These are phyloP conservation scores for Colletotrichum eremochloae DNA, from an alignment of 2,329 filamentous ascomycete species.

Conservation along the genomic window DNA sequence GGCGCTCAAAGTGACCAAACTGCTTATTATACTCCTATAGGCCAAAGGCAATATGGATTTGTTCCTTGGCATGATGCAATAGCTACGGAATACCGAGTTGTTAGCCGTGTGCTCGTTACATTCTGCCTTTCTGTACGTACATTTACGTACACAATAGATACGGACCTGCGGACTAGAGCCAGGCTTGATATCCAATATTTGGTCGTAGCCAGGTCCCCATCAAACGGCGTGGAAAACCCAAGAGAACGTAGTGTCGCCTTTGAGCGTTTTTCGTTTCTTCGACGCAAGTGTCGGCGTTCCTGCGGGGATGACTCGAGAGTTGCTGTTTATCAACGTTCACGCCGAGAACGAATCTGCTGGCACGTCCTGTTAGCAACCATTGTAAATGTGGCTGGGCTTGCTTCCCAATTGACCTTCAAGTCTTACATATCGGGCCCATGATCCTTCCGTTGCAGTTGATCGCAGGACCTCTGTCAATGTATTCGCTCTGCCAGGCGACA, in stretches of 20 bases:
- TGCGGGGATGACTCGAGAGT: background rate
- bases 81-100: background rate
- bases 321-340: too few relatives aligned
- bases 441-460: background rate
- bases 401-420: accelerated
- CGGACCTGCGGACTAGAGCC: background rate
- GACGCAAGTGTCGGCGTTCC: background rate
- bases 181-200: background rate
- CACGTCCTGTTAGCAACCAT: background rate
- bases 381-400: too few relatives aligned
- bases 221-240: background rate
- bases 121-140: too few relatives aligned
- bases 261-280: background rate
- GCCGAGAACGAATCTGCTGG: background rate
- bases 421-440: background rate
- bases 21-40: background rate
- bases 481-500: background rate
- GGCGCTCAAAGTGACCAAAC: background rate
- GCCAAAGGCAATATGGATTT: too few relatives aligned
- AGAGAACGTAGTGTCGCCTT: background rate
- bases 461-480: background rate
- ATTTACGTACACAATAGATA: background rate
- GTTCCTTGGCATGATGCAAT: background rate
- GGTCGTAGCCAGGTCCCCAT: too few relatives aligned
- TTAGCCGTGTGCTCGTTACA: background rate